Conservation (phyloP, 257 asterid genomes). For the Petunia secreta region DNA sequence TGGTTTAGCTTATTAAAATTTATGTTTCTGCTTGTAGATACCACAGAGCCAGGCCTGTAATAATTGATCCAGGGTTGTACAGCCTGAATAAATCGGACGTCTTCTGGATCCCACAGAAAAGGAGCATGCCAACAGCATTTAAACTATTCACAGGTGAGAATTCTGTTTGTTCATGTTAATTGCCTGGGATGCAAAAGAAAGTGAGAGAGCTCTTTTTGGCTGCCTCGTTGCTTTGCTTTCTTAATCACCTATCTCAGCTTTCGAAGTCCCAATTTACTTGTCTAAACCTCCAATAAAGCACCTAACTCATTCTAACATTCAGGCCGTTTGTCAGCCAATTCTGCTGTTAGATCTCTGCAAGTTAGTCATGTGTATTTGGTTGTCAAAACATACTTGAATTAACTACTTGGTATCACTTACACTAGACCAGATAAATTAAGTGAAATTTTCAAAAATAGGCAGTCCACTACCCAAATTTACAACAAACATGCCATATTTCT, state of each 20-base stretch:
- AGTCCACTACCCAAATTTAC: too few species aligned
- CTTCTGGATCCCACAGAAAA: slow-evolving; percentile 59
- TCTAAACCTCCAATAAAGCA: neutral
- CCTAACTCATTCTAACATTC: neutral
- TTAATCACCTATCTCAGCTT: neutral
- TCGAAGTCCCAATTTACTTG: neutral
- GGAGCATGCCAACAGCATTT: slow-evolving; percentile 68
- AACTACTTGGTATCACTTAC: neutral
- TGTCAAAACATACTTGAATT: neutral
- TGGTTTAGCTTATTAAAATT: slow-evolving; percentile 20
- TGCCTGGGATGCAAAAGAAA: neutral
- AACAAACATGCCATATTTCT: too few species aligned
- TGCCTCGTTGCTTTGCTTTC: neutral
- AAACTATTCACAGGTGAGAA: slow-evolving; percentile 69
- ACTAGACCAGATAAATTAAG: too few species aligned
- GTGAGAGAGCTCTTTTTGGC: neutral
- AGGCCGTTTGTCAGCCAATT: neutral
- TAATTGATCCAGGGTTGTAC: slow-evolving; percentile 78
- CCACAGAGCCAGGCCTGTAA: slow-evolving; percentile 74
- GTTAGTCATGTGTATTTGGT: neutral
- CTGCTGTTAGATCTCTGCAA: neutral
- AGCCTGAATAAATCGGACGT: slow-evolving; percentile 65
- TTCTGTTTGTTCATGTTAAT: neutral
- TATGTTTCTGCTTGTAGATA: slow-evolving; percentile 39
- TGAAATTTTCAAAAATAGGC: too few species aligned